A percentile compares a stretch with the other conserved stretches of the same genome.
These are phyloP conservation scores for Calendula officinalis DNA, from an alignment of 129 eudicot genomes.

Conservation along the genomic window DNA sequence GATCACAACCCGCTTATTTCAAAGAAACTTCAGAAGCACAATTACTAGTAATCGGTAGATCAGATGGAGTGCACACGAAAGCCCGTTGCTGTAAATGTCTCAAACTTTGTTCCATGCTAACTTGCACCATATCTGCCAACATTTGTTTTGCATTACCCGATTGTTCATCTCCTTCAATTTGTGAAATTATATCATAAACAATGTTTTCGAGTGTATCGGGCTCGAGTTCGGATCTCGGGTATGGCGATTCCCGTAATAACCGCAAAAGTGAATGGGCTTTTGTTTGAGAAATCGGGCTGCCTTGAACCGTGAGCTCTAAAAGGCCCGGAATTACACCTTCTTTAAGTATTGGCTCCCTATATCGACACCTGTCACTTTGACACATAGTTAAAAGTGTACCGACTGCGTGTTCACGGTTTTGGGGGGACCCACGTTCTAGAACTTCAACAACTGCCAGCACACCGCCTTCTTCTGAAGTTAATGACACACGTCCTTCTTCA, in stretches of 20 bases:
- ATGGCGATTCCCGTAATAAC: slow-evolving; percentile 72
- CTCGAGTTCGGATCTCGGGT: slow-evolving; percentile 64
- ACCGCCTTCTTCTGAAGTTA: slow-evolving; percentile 73
- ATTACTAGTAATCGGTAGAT: slow-evolving; percentile 38
- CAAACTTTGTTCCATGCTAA: slow-evolving; percentile 95
- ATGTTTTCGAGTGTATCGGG: slow-evolving; percentile 82
- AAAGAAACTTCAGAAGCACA: slow-evolving; percentile 57
- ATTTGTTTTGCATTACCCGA: slow-evolving; percentile 84
- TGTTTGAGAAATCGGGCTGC: slow-evolving; percentile 61
- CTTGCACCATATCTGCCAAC: slow-evolving; percentile 97
- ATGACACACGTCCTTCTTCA: slow-evolving; percentile 59
- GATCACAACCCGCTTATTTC: slow-evolving; percentile 26
- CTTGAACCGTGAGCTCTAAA: slow-evolving; percentile 92
- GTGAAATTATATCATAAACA: slow-evolving; percentile 69
- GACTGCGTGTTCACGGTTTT: slow-evolving; percentile 90
- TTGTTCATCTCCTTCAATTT: slow-evolving; percentile 83
- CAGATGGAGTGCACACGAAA: slow-evolving; percentile 70
- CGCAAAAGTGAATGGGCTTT: slow-evolving; percentile 70
- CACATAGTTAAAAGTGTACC: slow-evolving; percentile 80
- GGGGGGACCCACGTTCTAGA: slow-evolving; percentile 88
- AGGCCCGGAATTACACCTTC: slow-evolving; percentile 98
- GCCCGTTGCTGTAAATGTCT: slow-evolving; percentile 90
- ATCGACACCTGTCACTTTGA: slow-evolving; percentile 61
- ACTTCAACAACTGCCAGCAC: slow-evolving; percentile 89
- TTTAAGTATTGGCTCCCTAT: slow-evolving; percentile 80